phyloP scores from a whole-genome alignment of 495 filamentous ascomycete species.

The Apiosordaria backusii region DNA sequence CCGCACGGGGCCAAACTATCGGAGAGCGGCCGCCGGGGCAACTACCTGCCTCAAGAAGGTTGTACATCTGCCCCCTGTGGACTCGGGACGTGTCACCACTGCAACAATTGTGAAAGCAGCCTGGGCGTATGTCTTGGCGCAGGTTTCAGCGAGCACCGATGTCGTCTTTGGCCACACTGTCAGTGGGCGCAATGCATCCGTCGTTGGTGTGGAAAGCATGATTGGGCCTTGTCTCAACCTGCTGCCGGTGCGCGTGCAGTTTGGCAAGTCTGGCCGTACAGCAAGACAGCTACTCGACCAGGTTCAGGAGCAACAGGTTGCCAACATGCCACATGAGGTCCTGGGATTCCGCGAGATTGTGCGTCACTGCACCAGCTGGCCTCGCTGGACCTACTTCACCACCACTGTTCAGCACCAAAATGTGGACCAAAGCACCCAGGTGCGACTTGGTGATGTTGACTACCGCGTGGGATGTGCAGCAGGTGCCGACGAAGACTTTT shows the following conservation, averaged over 20 bases:
- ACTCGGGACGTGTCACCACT: conserved; percentile 43
- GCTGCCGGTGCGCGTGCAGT: conserved; percentile 54
- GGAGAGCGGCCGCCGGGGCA: neutral
- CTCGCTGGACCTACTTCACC: conserved; percentile 31
- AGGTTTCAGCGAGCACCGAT: conserved; percentile 42
- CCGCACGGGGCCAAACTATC: conserved; percentile 15
- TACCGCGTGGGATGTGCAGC: conserved; percentile 23
- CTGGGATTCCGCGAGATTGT: conserved; percentile 59
- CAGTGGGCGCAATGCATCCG: conserved; percentile 52
- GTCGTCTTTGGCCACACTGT: conserved; percentile 55
- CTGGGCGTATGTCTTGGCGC: conserved; percentile 54
- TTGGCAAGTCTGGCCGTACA: conserved; percentile 26
- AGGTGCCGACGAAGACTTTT: conserved; percentile 19
- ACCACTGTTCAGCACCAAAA: conserved; percentile 32
- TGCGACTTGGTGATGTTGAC: conserved; percentile 14
- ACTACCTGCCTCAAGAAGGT: conserved; percentile 16
- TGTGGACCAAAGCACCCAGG: conserved; percentile 16
- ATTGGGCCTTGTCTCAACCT: conserved; percentile 53
- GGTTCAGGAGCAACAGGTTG: conserved; percentile 57
- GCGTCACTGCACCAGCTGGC: conserved; percentile 57
- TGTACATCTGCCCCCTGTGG: conserved; percentile 19
- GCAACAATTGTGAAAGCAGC: conserved; percentile 53
- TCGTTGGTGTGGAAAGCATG: conserved; percentile 51
- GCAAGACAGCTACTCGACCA: conserved; percentile 47
- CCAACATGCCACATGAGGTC: conserved; percentile 40